Base-by-base conservation (phyloP, 345 rosid genomes). In the Hevea brasiliensis region DNA sequence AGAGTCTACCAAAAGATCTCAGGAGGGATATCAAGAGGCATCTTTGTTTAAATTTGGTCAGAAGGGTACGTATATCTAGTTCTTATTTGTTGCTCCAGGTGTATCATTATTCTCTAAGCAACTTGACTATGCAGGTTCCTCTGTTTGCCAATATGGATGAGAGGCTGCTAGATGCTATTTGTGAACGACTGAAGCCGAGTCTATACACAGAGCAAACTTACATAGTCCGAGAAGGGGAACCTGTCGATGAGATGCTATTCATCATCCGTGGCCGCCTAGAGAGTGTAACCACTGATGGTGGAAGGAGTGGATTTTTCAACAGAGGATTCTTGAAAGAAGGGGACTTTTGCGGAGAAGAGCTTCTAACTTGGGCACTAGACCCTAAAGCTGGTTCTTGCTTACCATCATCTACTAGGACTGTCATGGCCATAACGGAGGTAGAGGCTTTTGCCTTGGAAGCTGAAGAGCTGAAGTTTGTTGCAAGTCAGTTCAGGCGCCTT, bases 211-310 rank as follows among this genome's bases (percentile, higher is more conserved):
- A 90, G 54, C 68, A 79, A 4, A 92, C 96, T 6, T 88, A 81
- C 74, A 83, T 92, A 4, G 96, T 90, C 37, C 83, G 96, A 20
- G 96, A 92, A 88, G 98, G 90, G 23, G 98, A 92, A 35, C 98
- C 98, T 0, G 98, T 92, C 3, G 85, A 89, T 64, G 94, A 90
- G 79, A 92, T 92, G 98, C 87, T 92, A 9, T 92, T 90, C 80
- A 89, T 92, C 26, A 92, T 92, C 13, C 87, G 92, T 1, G 98
- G 96, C 14, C 80, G 90, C 56, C 83, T 90, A 24, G 98, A 92
- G 73, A 92, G 98, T 68, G 92, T 90, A 40, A 90, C 98, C 0
- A 92, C 98, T 29, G 98, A 92, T 78, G 98, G 97, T 57, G 94
- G 97, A 54, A 84, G 98, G 79, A 92, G 89, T 54, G 98, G 98